These are phyloP conservation scores for Termitomyces sp. DNA, from an alignment of 768 basidiomycete species.

Conservation along the genomic window DNA sequence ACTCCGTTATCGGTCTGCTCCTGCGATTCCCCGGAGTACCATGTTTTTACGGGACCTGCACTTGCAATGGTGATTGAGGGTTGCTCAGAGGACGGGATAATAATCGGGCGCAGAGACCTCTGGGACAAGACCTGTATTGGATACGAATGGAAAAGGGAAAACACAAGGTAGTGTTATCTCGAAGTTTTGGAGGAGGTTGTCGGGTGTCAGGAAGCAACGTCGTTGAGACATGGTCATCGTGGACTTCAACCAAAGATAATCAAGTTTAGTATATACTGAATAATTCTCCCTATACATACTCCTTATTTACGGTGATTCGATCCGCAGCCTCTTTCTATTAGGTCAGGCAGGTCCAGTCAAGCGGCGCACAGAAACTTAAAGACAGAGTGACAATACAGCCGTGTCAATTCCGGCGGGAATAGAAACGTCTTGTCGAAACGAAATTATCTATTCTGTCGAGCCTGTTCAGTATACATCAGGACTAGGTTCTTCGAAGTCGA, in stretches of 20 bases:
- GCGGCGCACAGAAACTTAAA: not conserved
- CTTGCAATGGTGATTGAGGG: not conserved
- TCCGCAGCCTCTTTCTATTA: not conserved
- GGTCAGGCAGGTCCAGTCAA: not conserved
- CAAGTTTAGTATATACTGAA: not conserved
- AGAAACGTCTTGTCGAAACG: too few relatives aligned
- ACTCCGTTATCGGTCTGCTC: not conserved
- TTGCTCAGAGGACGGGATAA: not conserved
- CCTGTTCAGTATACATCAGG: too few relatives aligned
- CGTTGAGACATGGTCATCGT: not conserved
- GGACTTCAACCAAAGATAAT: not conserved
- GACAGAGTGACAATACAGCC: too few relatives aligned
- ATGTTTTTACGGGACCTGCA: not conserved
- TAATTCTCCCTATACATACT: too few relatives aligned
- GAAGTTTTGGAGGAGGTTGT: not conserved
- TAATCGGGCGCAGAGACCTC: not conserved
- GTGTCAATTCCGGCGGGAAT: too few relatives aligned
- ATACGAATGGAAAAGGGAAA: not conserved
- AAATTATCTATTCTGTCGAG: too few relatives aligned
- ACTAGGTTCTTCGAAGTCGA: too few relatives aligned
- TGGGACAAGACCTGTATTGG: not conserved
- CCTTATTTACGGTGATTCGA: not conserved
- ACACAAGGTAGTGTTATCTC: not conserved
- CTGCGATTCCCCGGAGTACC: not conserved
- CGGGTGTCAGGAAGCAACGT: not conserved